Conservation (phyloP, 2,329 filamentous ascomycete species). For the Arthroderma sp. region DNA sequence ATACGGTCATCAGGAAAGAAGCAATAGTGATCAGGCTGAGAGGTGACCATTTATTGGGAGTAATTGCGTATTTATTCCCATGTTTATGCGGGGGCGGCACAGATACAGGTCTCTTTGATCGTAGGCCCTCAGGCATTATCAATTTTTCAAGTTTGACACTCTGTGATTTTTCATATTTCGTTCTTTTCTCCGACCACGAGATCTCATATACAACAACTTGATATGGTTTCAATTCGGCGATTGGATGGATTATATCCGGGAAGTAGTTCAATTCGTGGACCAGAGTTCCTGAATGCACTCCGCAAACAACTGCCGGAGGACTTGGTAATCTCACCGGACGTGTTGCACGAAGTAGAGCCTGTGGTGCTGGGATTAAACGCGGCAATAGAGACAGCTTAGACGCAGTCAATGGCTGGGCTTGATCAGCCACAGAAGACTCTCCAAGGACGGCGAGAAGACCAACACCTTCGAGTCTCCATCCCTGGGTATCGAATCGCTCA, state of each 20-base stretch:
- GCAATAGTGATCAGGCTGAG: constrained; percentile 43
- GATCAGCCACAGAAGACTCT: constrained; percentile 47
- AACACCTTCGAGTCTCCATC: constrained; percentile 50
- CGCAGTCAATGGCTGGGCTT: constrained; percentile 48
- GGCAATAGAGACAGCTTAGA: constrained; percentile 47
- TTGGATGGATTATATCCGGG: constrained; percentile 48
- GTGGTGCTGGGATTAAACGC: constrained; percentile 50
- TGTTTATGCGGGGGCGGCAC: not conserved
- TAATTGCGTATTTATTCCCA: constrained; percentile 9
- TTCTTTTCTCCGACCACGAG: constrained; percentile 28
- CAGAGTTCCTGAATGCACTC: constrained; percentile 46
- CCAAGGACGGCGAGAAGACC: constrained; percentile 52
- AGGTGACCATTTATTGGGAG: constrained; percentile 37
- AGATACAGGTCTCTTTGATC: constrained; percentile 1
- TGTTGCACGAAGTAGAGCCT: constrained; percentile 47
- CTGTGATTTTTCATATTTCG: constrained; percentile 4
- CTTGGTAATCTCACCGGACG: constrained; percentile 47
- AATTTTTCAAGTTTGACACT: constrained; percentile 1
- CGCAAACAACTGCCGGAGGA: constrained; percentile 43
- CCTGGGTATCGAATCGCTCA: constrained; percentile 1
- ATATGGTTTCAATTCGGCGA: constrained; percentile 27
- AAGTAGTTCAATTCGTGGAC: constrained; percentile 50
- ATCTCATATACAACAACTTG: constrained; percentile 40
- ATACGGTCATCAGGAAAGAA: constrained; percentile 33
- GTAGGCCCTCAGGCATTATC: constrained; percentile 2